Evolutionary conservation across 352 stramenopile species (phyloP).

Genomic region (Pythium utonaiense): DNA sequence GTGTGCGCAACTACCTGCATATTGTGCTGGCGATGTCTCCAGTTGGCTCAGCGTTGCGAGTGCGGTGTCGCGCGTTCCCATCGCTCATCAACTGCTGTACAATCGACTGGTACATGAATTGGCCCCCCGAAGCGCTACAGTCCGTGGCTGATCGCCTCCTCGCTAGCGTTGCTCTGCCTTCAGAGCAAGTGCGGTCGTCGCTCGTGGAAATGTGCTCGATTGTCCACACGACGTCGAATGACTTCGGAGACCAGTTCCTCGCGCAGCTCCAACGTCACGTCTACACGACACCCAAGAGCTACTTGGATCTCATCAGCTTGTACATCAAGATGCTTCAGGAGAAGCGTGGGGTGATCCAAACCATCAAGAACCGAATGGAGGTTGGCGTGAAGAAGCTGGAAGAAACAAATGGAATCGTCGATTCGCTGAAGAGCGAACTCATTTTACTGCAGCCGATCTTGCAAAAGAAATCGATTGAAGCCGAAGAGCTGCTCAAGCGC

Average conservation of each 20-base stretch:
- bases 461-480: constrained; percentile 87
- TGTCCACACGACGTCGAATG: constrained; percentile 91
- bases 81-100: constrained; percentile 96
- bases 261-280: constrained; percentile 87
- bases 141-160: constrained; percentile 89
- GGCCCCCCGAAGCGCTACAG: constrained; percentile 89
- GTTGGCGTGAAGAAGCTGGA: constrained; percentile 92
- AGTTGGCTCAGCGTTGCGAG: constrained; percentile 88
- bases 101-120: constrained; percentile 96
- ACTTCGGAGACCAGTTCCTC: constrained; percentile 86
- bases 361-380: constrained; percentile 87
- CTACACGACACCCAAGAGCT: constrained; percentile 97
- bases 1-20: constrained; percentile 92
- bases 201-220: constrained; percentile 91
- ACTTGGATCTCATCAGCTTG: constrained; percentile 94
- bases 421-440: constrained; percentile 90
- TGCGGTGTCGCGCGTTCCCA: constrained; percentile 92
- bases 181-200: constrained; percentile 59
- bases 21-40: constrained; percentile 95
- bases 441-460: constrained; percentile 91
- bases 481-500: constrained; percentile 89
- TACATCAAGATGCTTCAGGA: constrained; percentile 92
- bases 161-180: constrained; percentile 70
- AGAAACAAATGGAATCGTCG: constrained; percentile 93
- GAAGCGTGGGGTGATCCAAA: constrained; percentile 77